Evolutionary conservation across 2,329 filamentous ascomycete species (phyloP), one percentile per base, ranked within the genome.

Genomic region (Diplodia intermedia): DNA sequence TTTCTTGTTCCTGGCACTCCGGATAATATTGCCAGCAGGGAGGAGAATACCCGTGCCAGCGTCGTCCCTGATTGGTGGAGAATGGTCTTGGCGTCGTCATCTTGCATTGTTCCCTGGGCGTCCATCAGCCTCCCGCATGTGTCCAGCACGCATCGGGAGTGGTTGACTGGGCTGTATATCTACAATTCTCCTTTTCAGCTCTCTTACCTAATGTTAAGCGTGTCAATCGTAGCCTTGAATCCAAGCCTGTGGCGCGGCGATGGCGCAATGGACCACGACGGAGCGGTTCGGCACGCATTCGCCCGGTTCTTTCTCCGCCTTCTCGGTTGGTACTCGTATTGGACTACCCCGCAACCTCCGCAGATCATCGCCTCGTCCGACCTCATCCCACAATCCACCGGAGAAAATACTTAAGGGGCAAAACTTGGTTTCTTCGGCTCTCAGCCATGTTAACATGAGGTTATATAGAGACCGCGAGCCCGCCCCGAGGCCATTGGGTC

Each of bases 351-450:
- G 60, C 60, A 63, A n/a, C 60, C 60, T 63, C 60, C 60, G 60
- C 60, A 63, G 60, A 63, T 63, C 60, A 52, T 63, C 60, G 29
- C 60, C 60, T 52, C 14, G 60, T 52, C 60, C 29, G 60, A 63
- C 57, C 57, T 63, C 60, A 63, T 63, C 47, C 60, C 47, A 63
- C 60, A 63, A 63, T 18, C 60, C 60, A 63, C 60, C 60, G 60
- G 60, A 63, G 60, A 38, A 63, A 52, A 63, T 26, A 52, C 18
- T 36, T 50, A 36, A 6, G 36, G 38, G 29, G 12, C 38, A 23
- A 47, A 47, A 36, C 57, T 63, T 63, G 47, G 60, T 38, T 63
- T 14, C 14, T 47, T 47, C 60, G 60, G 56, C 5, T 15, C 9
- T 49, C 40, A 40, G 40, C 14, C 49, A 50, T 52, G 15, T 26